Evolutionary conservation across 768 basidiomycete species (phyloP), one percentile per base, ranked within the genome.

Genomic region (Tricholoma hemisulphureum): DNA sequence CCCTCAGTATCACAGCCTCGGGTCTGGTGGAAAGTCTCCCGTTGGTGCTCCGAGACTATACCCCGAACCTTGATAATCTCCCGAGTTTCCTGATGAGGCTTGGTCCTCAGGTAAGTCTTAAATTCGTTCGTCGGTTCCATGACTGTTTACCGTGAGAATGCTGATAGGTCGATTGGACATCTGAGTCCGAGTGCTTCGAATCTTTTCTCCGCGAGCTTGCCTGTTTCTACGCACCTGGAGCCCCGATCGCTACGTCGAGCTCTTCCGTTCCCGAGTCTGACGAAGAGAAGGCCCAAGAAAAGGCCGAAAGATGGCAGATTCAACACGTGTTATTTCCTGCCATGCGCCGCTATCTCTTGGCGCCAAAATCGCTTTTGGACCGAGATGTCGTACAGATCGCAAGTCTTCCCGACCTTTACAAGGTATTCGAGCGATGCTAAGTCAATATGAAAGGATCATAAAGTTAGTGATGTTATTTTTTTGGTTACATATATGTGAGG

Each of bases 351-450:
- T 90, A 96, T 70, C 74, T 96, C 11, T 70, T 75, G 5, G 83
- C 86, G 45, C 93, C 80, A 6, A 88, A 82, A 68, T 82, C 81
- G 2, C 75, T 88, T 58, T 77, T 88, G 51, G 89, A 87, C 62
- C 68, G 74, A 24, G 91, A 93, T 65, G 85, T 98, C 4, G 85
- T 93, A 2, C 91, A 95, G 72, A 84, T 96, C 18, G 95, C 97
- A 9, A 89, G 84, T 70, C 73, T 98, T 41, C 94, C 94, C 1
- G 93, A 95, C 61, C 75, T 99, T 53, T 99, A 97, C 71, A 87
- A 89, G 60, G 91, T 98, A 0, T 99, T 98, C 66, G 95, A 98
- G 73, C 75, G 95, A 61, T 98, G 95, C 68, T 98, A 68, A 78
- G 43, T 16, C 14, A 23, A 24, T 49, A 56, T 29, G 56, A 57